Conservation (phyloP, 768 basidiomycete genomes). For the Tulasnella sp. region DNA sequence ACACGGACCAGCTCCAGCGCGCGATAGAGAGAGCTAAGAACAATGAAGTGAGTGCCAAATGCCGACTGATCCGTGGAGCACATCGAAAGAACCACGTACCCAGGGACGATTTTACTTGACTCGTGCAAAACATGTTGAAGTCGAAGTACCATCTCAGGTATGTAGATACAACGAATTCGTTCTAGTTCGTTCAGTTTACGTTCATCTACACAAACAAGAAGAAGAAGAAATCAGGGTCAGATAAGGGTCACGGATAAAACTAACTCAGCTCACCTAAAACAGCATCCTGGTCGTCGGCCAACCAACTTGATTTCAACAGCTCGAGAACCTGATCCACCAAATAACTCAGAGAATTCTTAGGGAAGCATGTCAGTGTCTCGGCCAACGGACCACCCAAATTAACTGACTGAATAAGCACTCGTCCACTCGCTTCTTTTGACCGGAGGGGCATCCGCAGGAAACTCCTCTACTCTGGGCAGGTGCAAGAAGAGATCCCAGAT, state of each 20-base stretch:
- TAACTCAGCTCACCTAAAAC: not conserved
- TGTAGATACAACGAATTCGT: conserved; percentile 75
- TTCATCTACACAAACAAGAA: conserved; percentile 29
- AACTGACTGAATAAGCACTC: conserved; percentile 12
- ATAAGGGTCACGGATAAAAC: conserved; percentile 16
- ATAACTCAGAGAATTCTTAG: not conserved
- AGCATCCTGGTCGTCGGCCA: conserved; percentile 31
- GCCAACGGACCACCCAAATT: not conserved
- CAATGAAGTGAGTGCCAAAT: not conserved
- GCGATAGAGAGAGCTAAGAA: conserved; percentile 55
- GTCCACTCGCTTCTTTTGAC: conserved; percentile 13
- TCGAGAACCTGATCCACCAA: conserved; percentile 28
- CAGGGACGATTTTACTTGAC: conserved; percentile 50
- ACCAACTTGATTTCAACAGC: conserved; percentile 66
- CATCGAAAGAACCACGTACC: conserved; percentile 36
- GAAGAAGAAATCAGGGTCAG: not conserved
- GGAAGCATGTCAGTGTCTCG: not conserved
- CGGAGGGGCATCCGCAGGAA: conserved; percentile 15
- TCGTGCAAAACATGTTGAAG: conserved; percentile 59
- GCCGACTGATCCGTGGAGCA: not conserved
- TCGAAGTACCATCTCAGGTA: conserved; percentile 81
- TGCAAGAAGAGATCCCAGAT: conserved; percentile 36
- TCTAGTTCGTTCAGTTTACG: conserved; percentile 52
- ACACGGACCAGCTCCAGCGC: conserved; percentile 68
- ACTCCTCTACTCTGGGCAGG: conserved; percentile 9